Percentiles rank a stretch among this genome's conserved stretches.
Conservation (phyloP, 2,329 filamentous ascomycete genomes). For the Metarhizium sp. region DNA sequence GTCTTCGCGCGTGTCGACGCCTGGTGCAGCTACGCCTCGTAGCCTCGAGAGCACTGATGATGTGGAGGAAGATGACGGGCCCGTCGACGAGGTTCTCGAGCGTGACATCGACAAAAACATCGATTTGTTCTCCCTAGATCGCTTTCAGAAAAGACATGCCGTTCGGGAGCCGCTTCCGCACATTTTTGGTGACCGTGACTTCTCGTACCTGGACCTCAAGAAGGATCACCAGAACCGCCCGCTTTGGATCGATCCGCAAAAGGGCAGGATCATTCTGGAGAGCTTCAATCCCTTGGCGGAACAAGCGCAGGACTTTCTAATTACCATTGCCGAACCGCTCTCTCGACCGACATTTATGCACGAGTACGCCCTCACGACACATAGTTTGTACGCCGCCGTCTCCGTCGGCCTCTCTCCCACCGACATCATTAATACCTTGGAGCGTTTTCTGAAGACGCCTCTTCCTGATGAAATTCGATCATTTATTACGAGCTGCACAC, state of each 20-base stretch:
- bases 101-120: conserved; percentile 48
- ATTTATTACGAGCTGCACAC: conserved; percentile 72
- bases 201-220: conserved; percentile 74
- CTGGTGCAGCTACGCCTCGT: conserved; percentile 49
- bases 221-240: conserved; percentile 83
- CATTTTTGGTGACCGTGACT: conserved; percentile 52
- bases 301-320: conserved; percentile 87
- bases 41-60: conserved; percentile 48
- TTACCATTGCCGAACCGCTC: conserved; percentile 88
- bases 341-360: conserved; percentile 86
- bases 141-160: conserved; percentile 37
- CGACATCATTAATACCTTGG: conserved; percentile 83
- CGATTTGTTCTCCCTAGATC: conserved; percentile 47
- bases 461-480: conserved; percentile 70
- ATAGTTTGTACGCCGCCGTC: conserved; percentile 91
- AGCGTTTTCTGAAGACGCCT: conserved; percentile 81
- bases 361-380: conserved; percentile 84
- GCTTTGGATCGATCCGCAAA: conserved; percentile 84
- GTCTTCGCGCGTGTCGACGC: conserved; percentile 49
- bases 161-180: conserved; percentile 35
- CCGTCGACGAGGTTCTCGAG: conserved; percentile 42
- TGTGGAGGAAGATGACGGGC: conserved; percentile 35
- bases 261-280: conserved; percentile 83
- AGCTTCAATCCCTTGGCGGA: conserved; percentile 84
- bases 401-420: conserved; percentile 84